Base-by-base conservation (phyloP, 805 yeast species). In the Scheffersomyces amazonensis region DNA sequence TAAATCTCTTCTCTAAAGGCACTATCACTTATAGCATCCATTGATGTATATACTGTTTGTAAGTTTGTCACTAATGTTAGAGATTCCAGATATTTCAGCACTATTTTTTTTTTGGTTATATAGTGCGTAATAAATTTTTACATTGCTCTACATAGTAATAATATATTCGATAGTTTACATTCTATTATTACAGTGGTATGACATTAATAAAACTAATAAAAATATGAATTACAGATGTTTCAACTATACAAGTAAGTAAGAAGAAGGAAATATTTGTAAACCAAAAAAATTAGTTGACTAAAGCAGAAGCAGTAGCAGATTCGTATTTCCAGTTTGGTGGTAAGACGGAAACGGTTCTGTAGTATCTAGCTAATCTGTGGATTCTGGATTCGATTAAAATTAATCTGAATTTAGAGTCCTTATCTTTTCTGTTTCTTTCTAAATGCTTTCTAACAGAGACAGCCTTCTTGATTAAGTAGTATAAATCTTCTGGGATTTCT, bases 281-380 rank as follows among this genome's bases (percentile, higher is more conserved):
- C 16, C 22, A 41, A 35, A 47, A 46, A 62, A 64, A 68, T 76
- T 89, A 93, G 87, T 91, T 91, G 69, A 93, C 99, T 76, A 93
- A 83, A 75, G 99, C 95, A 66, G 99, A 93, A 70, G 99, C 99
- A 69, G 99, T 93, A 71, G 99, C 96, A 60, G 99, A 91, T 82
- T 93, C 99, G 95, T 87, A 93, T 81, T 93, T 93, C 99, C 99
- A 93, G 93, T 86, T 90, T 73, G 99, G 98, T 64, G 99, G 99
- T 70, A 93, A 84, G 65, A 93, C 98, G 68, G 96, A 80, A 64
- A 88, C 96, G 64, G 96, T 87, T 88, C 96, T 91, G 96, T 93
- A 93, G 95, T 93, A 93, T 81, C 99, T 87, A 62, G 99, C 96
- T 72, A 93, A 87, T 85, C 99, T 91, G 96, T 93, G 99, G 81